Evolutionary conservation across 164 flowering plant species (phyloP).

Genomic region (Kingdonia uniflora): DNA sequence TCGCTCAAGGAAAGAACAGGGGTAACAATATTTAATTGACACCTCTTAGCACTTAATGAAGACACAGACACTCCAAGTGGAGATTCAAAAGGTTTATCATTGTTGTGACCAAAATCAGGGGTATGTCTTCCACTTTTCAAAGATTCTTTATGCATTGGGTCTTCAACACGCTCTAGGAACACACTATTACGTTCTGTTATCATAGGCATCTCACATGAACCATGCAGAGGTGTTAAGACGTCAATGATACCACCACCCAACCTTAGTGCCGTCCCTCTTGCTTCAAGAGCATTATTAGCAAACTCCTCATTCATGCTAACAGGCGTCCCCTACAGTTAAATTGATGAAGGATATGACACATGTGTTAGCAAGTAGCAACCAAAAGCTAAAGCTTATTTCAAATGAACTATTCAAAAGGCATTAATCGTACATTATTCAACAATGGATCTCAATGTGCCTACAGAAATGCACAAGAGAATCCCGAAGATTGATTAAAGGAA

Average conservation of each 20-base stretch:
- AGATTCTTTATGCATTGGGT: slow-evolving; percentile 5
- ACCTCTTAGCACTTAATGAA: slow-evolving; percentile 23
- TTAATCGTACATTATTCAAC: neutral
- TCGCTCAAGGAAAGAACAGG: slow-evolving; percentile 15
- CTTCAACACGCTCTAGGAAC: slow-evolving; percentile 1
- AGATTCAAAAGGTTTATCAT: slow-evolving; percentile 9
- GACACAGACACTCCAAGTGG: slow-evolving; percentile 20
- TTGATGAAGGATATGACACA: neutral
- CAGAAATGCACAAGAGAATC: neutral
- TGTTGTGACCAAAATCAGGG: slow-evolving; percentile 5
- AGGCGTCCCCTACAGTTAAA: slow-evolving; percentile 20
- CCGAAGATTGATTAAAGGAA: neutral
- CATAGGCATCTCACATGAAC: neutral
- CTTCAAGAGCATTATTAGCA: slow-evolving; percentile 10
- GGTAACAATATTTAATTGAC: slow-evolving; percentile 15
- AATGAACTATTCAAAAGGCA: neutral
- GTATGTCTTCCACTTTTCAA: slow-evolving; percentile 6
- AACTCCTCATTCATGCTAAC: slow-evolving; percentile 7
- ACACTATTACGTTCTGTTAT: neutral
- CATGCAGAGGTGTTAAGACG: slow-evolving; percentile 3
- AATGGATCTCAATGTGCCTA: neutral
- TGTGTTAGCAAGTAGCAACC: neutral
- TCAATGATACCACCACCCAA: slow-evolving; percentile 3
- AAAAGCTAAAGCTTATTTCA: no score
- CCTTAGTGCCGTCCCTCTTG: slow-evolving; percentile 2